Conservation (phyloP, 371 early-diverging fungal genomes). For the Sporodiniella umbellata region DNA sequence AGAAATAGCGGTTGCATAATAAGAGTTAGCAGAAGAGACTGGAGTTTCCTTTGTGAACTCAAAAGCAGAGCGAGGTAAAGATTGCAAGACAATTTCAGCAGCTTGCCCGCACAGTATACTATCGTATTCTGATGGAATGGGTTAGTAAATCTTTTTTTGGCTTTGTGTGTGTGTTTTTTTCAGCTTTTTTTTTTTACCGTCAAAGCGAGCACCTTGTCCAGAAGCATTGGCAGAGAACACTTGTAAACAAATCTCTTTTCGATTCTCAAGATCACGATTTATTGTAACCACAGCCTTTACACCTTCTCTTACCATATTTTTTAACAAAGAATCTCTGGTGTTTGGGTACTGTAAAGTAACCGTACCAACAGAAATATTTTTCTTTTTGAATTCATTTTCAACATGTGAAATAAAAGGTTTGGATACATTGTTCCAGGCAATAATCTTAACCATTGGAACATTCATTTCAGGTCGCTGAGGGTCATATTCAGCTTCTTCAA, state of each 20-base stretch:
- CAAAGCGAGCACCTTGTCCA: conserved; percentile 18
- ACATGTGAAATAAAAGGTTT: conserved; percentile 6
- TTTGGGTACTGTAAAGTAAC: conserved; percentile 8
- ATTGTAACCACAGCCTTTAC: conserved; percentile 26
- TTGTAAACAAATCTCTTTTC: conserved; percentile 18
- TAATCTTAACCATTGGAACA: conserved; percentile 10
- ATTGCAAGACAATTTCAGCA: conserved; percentile 1
- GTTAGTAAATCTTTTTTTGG: too few species aligned
- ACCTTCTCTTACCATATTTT: conserved; percentile 25
- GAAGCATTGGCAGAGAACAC: conserved; percentile 17
- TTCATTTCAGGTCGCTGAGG: neutral
- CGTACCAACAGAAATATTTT: conserved; percentile 12
- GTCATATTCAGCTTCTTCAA: neutral
- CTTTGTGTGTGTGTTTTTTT: too few species aligned
- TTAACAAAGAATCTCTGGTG: conserved; percentile 9
- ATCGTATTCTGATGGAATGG: conserved; percentile 24
- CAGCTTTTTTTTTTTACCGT: conserved; percentile 13
- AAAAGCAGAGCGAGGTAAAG: neutral
- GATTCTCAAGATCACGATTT: conserved; percentile 6
- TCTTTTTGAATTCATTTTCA: conserved; percentile 11
- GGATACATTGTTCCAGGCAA: conserved; percentile 14
- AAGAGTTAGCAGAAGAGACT: neutral
- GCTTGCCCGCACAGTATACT: conserved; percentile 9
- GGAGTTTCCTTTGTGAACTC: neutral
- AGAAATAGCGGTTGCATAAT: neutral